A percentile compares a stretch with the other conserved stretches of the same genome.
Conservation (phyloP, 495 filamentous ascomycete genomes). For the Neurospora sp. region DNA sequence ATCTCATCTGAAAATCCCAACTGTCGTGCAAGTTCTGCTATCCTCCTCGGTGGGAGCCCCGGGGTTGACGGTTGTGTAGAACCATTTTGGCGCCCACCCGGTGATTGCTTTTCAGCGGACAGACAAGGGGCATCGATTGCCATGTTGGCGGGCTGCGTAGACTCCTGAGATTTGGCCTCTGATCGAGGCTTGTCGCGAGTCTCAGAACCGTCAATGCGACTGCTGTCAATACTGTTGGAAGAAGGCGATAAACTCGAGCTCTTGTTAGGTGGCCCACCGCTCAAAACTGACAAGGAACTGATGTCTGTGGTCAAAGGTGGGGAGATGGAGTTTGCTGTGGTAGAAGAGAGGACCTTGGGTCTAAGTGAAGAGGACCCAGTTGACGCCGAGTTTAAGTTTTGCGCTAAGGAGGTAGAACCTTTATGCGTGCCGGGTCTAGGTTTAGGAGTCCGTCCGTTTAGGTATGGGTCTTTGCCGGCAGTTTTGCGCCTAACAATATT, state of each 20-base stretch:
- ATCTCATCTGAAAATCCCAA: neutral
- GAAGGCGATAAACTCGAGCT: slow-evolving; percentile 6
- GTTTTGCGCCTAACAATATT: neutral
- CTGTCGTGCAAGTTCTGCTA: neutral
- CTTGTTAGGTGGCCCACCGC: slow-evolving; percentile 11
- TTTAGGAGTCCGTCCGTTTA: slow-evolving; percentile 2
- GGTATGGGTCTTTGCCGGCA: neutral
- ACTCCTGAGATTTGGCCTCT: neutral
- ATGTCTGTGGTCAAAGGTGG: neutral
- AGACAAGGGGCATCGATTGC: neutral
- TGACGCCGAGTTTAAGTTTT: neutral
- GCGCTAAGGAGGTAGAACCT: neutral
- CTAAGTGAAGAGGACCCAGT: neutral
- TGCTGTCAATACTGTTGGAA: neutral
- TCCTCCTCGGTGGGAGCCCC: neutral
- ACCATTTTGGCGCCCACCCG: neutral
- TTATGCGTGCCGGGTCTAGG: slow-evolving; percentile 2
- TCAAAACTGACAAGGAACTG: neutral
- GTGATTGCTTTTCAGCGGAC: neutral
- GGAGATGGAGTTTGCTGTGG: neutral
- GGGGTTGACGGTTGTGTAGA: neutral
- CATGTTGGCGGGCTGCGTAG: neutral
- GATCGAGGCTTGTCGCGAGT: neutral
- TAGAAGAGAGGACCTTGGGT: neutral
- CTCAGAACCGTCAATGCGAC: neutral